Evolutionary conservation across 352 stramenopile species (phyloP).

Genomic region (Pythium chondricola): DNA sequence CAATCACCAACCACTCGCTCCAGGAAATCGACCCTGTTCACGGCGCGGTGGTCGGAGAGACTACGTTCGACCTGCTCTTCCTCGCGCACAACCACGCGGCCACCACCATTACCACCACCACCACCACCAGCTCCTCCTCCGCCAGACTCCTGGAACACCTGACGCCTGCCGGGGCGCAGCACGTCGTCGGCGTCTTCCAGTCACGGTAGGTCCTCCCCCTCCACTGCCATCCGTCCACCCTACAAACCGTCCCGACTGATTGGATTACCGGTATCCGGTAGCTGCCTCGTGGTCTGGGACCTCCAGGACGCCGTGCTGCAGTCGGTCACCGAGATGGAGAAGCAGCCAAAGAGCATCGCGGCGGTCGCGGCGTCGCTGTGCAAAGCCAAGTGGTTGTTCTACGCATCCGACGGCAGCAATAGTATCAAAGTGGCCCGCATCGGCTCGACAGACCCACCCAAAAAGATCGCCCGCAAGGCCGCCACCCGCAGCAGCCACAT

Average conservation of each 20-base stretch:
- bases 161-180: conserved; percentile 32
- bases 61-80: conserved; percentile 54
- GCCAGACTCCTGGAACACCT: conserved; percentile 42
- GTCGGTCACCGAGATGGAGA: conserved; percentile 57
- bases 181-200: conserved; percentile 54
- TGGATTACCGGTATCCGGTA: neutral
- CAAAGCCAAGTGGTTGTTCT: conserved; percentile 62
- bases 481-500: conserved; percentile 49
- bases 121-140: neutral
- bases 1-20: conserved; percentile 43
- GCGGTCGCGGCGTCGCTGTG: conserved; percentile 51
- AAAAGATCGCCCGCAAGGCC: conserved; percentile 72
- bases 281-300: conserved; percentile 58
- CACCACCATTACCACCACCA: no score
- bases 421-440: conserved; percentile 51
- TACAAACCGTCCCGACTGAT: neutral
- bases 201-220: conserved; percentile 15
- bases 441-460: conserved; percentile 38
- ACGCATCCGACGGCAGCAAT: conserved; percentile 62
- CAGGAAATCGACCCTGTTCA: conserved; percentile 58
- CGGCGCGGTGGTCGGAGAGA: conserved; percentile 47
- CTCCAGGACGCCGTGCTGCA: conserved; percentile 52
- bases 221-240: neutral
- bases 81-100: no score
- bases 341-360: conserved; percentile 49